Base-by-base conservation (phyloP, 2,329 filamentous ascomycete species). In the Pseudopyrenochaeta lycopersici region DNA sequence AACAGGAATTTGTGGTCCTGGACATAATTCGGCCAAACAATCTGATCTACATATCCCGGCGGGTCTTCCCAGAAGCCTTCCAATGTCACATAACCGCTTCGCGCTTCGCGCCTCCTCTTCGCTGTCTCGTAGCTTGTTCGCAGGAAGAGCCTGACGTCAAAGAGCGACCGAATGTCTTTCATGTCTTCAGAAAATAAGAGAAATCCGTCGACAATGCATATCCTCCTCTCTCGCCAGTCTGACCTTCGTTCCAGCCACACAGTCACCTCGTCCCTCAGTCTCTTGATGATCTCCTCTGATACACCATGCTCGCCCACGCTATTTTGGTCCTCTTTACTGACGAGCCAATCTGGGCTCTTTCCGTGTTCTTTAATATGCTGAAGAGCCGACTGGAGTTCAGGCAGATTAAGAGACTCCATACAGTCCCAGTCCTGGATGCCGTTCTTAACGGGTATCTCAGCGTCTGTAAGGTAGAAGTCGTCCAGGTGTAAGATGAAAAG, bases 1-100 rank as follows among this genome's bases (percentile, higher is more conserved):
- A 97, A 95, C 73, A 99, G 80, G 82, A 91, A 96, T 18, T 81
- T 80, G 77, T 98, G 93, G 66, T 92, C 86, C 47, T 84, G 81
- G 3, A 90, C 90, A 75, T 97, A 98, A 67, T 96, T 94, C 3
- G 94, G 94, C 95, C 95, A 99, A 4, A 99, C 95, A 49, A 99
- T 85, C 72, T 90, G 85, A 73, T 98, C 93, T 32, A 98, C 92
- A 73, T 98, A 99, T 0, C 91, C 93, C 0, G 92, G 92, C 0
- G 95, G 95, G 75, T 99, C 95, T 51, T 88, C 84, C 95, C 95
- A 99, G 78, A 97, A 99, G 23, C 93, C 94, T 68, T 97, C 82
- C 32, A 78, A 71, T 39, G 91, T 94, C 27, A 92, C 90, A 73
- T 95, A 95, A 10, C 90, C 90, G 62, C 84, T 86, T 48, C 91